Base-by-base conservation (phyloP, 305 asterid genomes). In the Fraxinus velutina region DNA sequence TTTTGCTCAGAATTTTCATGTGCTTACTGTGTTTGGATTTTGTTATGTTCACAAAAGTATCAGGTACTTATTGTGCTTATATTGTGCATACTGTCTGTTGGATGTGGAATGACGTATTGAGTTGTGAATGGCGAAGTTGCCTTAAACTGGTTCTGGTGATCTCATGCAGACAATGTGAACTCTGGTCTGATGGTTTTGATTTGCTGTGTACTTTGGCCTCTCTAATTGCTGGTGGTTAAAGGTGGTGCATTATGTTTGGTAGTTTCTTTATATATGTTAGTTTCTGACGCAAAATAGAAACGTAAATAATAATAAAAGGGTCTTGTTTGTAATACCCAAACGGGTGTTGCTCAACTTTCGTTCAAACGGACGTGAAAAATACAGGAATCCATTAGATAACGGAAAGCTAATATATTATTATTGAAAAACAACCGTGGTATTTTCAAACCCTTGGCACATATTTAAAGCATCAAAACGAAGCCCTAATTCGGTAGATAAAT, bases 161-260 rank as follows among this genome's bases (percentile, higher is more conserved):
- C 88, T 89, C 84, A 71, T 88, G 91, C 89, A 85, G 94, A 87
- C 89, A 86, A 83, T 88, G 83, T 85, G 89, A 85, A 86, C 88
- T 85, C 90, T 89, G 94, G 94, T 86, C 88, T 91, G 91, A 88
- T 92, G 94, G 79, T 85, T 90, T 85, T 90, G 89, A 88, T 92
- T 87, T 89, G 94, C 91, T 86, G 84, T 90, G 89, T 90, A 77
- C 83, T 86, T 88, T 90, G 93, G 94, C 90, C 84, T 90, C 88
- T 80, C 62, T 50, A 50, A 50, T 50, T 15, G 21, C 62, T 50
- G 62, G 62, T 50, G 62, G 9, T 52, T 52, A 5, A 52, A 52
- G 22, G 22, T 52, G 62, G 57, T 3, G 57, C 57, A 47, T 47
- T 47, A 47, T 12, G 55, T 47, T 39, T 47, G 57, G 19, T 47